A percentile compares a stretch with the other conserved stretches of the same genome.
Conservation (phyloP, 129 eudicot genomes). For the Flaveria robusta region DNA sequence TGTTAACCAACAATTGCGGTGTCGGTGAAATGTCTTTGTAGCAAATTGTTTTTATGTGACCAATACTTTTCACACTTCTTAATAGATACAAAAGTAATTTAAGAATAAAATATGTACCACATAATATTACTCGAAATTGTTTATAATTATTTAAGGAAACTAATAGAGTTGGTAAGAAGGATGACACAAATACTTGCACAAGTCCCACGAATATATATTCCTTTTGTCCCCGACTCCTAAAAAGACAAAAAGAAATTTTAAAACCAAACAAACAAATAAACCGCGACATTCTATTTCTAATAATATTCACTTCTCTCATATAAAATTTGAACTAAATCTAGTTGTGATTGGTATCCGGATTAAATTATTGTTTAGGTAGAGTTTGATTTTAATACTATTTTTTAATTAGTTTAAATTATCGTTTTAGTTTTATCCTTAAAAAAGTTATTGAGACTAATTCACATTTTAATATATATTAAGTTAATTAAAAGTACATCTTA, state of each 20-base stretch:
- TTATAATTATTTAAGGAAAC: conserved; percentile 6
- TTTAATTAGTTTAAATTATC: not conserved
- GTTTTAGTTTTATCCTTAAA: not conserved
- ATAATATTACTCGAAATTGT: conserved; percentile 22
- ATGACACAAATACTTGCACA: conserved; percentile 31
- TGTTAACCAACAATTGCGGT: not conserved
- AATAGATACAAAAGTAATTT: conserved; percentile 12
- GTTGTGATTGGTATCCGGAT: not conserved
- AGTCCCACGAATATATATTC: conserved; percentile 39
- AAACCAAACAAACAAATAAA: conserved; percentile 22
- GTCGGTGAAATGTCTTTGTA: conserved; percentile 35
- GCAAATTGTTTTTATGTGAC: conserved; percentile 24
- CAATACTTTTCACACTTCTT: not conserved
- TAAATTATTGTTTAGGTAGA: not conserved
- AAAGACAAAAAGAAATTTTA: conserved; percentile 22
- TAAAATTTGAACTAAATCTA: conserved; percentile 3
- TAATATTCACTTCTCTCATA: not conserved
- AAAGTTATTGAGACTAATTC: not conserved
- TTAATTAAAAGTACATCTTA: no score
- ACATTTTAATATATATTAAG: no score
- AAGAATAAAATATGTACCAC: conserved; percentile 34
- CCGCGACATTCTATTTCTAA: conserved; percentile 2
- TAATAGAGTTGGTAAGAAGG: conserved; percentile 19
- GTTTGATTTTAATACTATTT: not conserved
- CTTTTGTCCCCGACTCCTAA: conserved; percentile 27